A percentile compares a stretch with the other conserved stretches of the same genome.
These are phyloP conservation scores for Tetracladium maxilliforme DNA, from an alignment of 2,329 filamentous ascomycete genomes.

Conservation along the genomic window DNA sequence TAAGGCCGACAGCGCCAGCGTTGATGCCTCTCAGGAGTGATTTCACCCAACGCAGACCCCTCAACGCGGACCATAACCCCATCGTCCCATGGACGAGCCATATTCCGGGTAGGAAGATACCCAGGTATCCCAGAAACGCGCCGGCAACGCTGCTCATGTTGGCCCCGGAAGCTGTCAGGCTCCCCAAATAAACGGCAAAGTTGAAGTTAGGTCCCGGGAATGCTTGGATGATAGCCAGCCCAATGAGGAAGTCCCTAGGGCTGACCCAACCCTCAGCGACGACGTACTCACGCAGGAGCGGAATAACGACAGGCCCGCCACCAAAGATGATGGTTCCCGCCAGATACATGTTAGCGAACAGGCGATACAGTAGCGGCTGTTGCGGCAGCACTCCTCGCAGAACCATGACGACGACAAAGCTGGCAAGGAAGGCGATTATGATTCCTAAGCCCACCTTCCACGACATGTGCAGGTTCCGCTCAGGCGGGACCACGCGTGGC, in stretches of 20 bases:
- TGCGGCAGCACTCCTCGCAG: constrained; percentile 23
- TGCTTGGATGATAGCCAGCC: constrained; percentile 55
- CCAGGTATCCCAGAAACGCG: constrained; percentile 33
- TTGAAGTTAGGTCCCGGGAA: constrained; percentile 52
- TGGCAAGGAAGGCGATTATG: constrained; percentile 32
- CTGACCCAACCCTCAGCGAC: constrained; percentile 58
- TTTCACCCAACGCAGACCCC: constrained; percentile 28
- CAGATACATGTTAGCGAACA: constrained; percentile 62
- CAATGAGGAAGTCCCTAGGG: constrained; percentile 56
- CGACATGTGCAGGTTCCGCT: constrained; percentile 21
- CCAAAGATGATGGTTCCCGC: constrained; percentile 48
- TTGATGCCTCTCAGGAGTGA: constrained; percentile 39
- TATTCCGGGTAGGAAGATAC: constrained; percentile 36
- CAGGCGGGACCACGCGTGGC: constrained; percentile 16
- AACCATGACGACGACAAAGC: constrained; percentile 42
- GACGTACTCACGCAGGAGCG: constrained; percentile 44
- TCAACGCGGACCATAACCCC: constrained; percentile 37
- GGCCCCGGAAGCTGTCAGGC: constrained; percentile 25
- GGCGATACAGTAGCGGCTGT: constrained; percentile 33
- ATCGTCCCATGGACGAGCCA: constrained; percentile 32
- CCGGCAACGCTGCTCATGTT: constrained; percentile 24
- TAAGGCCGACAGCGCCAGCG: constrained; percentile 42
- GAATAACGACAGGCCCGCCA: constrained; percentile 50
- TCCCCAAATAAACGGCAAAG: constrained; percentile 43
- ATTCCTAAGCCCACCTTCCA: constrained; percentile 27